A percentile compares a stretch with the other conserved stretches of the same genome.
phyloP scores from a whole-genome alignment of 1,284 basidiomycete genomes.

The Tilletiaria anomala region DNA sequence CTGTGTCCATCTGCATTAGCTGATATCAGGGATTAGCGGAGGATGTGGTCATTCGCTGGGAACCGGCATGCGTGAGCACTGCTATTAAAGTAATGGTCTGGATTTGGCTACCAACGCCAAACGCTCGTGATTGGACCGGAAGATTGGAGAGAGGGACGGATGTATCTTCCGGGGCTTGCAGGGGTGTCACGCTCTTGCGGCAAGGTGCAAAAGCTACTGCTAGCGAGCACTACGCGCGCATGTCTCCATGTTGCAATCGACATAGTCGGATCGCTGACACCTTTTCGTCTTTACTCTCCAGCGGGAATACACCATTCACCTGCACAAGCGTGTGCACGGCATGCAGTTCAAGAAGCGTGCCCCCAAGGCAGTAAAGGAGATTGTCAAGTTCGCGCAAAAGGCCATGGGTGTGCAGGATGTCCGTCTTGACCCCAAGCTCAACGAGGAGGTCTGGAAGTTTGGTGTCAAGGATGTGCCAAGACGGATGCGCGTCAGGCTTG shows the following conservation, averaged over 20 bases:
- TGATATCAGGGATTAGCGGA: no score
- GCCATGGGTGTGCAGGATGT: conserved; percentile 39
- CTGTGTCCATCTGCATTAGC: no score
- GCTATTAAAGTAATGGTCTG: no score
- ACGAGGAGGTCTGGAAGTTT: conserved; percentile 40
- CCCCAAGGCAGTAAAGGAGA: conserved; percentile 37
- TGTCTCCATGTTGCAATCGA: neutral
- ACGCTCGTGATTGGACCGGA: no score
- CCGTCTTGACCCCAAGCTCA: conserved; percentile 39
- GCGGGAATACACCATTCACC: conserved; percentile 39
- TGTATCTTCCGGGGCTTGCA: no score
- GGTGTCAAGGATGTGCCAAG: conserved; percentile 39
- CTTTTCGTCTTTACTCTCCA: conserved; percentile 3
- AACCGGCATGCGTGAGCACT: no score
- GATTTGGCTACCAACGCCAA: no score
- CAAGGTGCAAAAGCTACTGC: no score
- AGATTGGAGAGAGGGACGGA: no score
- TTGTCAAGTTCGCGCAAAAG: conserved; percentile 37
- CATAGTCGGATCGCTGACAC: neutral
- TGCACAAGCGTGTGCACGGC: conserved; percentile 37
- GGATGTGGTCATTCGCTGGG: no score
- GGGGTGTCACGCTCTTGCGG: no score
- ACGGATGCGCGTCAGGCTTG: conserved; percentile 34
- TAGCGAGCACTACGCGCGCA: no score
- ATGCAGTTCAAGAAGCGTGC: conserved; percentile 38